Base-by-base conservation (phyloP, 345 rosid genomes). In the Litchi chinensis region DNA sequence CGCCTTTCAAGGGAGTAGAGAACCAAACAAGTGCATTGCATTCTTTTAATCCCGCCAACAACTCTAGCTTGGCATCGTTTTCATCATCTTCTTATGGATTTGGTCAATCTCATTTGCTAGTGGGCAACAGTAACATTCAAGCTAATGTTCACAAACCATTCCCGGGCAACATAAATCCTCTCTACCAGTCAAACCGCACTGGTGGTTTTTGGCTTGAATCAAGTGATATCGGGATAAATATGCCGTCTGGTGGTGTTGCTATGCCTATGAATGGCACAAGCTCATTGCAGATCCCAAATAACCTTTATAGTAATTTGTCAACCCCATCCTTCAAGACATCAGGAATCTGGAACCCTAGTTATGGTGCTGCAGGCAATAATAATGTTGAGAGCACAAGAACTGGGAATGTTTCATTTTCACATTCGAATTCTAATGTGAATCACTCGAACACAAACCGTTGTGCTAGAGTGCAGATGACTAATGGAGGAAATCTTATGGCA, bases 61-160 rank as follows among this genome's bases (percentile, higher is more conserved):
- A 54, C 64, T 74, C 63, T 48, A 12, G 18, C 18, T 3, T 13
- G 15, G 2, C 18, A 13, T 13, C 19, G 15, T 54, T 54, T 19
- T 13, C 56, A 7, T 16, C 59, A 0, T 44, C 59, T 11, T 79
- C 10, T 15, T 12, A 63, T 46, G 68, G 71, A 26, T 28, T n/a
- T 48, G 80, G 82, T n/a, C 76, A 75, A 60, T 72, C 85, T 41
- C 15, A 26, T 66, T 21, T 59, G 26, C 5, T 52, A 24, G 54
- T 76, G 8, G 59, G 59, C 59, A 32, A 32, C 37, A 32, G 37
- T 2, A 16, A 7, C 48, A 73, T 43, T 46, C 65, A 40, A 18
- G 37, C 50, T 70, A 69, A 9, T 19, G 19, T 74, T 48, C 79
- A 65, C 63, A 83, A 40, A 22, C 5, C 65, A 69, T 2, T 54